Percentiles rank a stretch among this genome's conserved stretches.
Conservation (phyloP, 495 filamentous ascomycete genomes). For the Paragyromitra xinjiangensis region DNA sequence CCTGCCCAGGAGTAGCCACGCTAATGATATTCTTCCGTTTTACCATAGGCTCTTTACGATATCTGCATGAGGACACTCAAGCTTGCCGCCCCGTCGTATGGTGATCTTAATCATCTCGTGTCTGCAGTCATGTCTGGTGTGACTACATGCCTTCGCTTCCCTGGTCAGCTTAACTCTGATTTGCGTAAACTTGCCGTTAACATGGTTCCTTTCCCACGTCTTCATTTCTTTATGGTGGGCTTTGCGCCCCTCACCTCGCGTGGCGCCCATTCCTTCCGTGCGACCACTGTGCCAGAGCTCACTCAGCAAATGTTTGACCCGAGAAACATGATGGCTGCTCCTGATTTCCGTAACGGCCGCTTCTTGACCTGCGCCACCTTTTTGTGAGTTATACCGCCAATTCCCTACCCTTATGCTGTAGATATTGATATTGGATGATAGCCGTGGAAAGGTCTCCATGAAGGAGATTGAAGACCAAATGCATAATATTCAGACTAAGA, state of each 20-base stretch:
- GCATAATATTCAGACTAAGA: conserved; percentile 99
- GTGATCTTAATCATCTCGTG: conserved; percentile 98
- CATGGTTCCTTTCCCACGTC: conserved; percentile 99
- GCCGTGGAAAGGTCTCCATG: conserved; percentile 99
- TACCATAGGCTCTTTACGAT: conserved; percentile 83
- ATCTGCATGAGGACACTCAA: conserved; percentile 99
- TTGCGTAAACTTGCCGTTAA: conserved; percentile 99
- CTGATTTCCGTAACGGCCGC: conserved; percentile 98
- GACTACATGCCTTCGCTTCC: conserved; percentile 98
- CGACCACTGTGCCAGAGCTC: conserved; percentile 94
- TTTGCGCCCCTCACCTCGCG: conserved; percentile 98
- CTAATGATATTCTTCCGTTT: neutral
- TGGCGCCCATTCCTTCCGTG: conserved; percentile 92
- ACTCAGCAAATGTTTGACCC: conserved; percentile 99
- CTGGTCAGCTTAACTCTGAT: conserved; percentile 99
- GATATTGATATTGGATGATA: conserved; percentile 58
- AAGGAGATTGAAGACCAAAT: conserved; percentile 99
- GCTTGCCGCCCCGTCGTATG: conserved; percentile 96
- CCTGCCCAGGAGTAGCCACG: neutral
- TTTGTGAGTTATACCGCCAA: conserved; percentile 64
- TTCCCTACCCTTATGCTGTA: neutral
- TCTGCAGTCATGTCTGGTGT: conserved; percentile 99
- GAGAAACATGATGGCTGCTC: conserved; percentile 99
- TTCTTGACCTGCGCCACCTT: conserved; percentile 99
- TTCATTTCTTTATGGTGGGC: conserved; percentile 99